These are phyloP conservation scores for Lanmaoa pseudosensibilis DNA, from an alignment of 768 basidiomycete species.

Conservation along the genomic window DNA sequence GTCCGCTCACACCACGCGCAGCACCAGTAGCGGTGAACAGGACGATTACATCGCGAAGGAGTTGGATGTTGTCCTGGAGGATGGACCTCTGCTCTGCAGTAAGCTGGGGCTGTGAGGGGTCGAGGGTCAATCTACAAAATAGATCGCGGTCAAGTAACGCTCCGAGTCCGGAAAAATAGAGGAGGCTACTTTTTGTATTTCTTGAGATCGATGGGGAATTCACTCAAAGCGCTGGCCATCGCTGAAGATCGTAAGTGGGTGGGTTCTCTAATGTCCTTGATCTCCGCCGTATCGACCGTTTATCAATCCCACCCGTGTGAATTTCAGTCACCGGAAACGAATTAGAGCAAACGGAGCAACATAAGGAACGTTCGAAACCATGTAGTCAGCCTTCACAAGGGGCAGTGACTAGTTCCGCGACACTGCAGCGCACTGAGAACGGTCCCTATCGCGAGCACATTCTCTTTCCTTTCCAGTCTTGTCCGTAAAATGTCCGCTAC, in stretches of 20 bases:
- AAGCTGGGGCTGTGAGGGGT: conserved; percentile 64
- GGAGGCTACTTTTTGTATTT: conserved; percentile 65
- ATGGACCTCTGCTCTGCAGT: conserved; percentile 58
- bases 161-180: background rate
- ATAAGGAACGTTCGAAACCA: conserved; percentile 20
- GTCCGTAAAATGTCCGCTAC: background rate
- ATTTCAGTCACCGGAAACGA: conserved; percentile 15
- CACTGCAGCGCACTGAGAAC: conserved; percentile 13
- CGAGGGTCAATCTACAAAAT: conserved; percentile 63
- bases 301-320: conserved; percentile 30
- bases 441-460: background rate
- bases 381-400: background rate
- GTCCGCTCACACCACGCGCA: conserved; percentile 84
- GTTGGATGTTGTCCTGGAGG: conserved; percentile 69
- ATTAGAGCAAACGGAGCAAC: background rate
- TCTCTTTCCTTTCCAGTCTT: conserved; percentile 11
- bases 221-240: conserved; percentile 42
- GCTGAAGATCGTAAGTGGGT: conserved; percentile 15
- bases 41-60: conserved; percentile 83
- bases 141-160: conserved; percentile 6
- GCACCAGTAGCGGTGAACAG: conserved; percentile 85
- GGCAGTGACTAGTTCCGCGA: conserved; percentile 9
- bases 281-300: conserved; percentile 11
- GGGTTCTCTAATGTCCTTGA: background rate
- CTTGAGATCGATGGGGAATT: conserved; percentile 78